phyloP scores from a whole-genome alignment of 1,139 yeast species.

The Oligophagozyma castellii region DNA sequence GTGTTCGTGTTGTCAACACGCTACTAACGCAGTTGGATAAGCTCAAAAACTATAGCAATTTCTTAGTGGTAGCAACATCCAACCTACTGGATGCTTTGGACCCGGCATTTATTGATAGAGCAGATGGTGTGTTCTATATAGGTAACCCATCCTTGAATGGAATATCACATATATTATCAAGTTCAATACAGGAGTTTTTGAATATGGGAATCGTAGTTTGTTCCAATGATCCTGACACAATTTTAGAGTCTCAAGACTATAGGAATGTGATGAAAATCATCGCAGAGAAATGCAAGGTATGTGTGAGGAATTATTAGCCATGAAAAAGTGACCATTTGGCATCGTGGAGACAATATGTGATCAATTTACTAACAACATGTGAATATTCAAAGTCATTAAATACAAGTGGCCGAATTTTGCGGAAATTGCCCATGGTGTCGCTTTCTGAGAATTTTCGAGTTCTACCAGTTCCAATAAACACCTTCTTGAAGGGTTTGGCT shows the following conservation, averaged over 20 bases:
- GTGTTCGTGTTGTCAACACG: slow-evolving; percentile 29
- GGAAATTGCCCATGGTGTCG: slow-evolving; percentile 19
- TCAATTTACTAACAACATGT: too few relatives aligned
- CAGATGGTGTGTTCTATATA: slow-evolving; percentile 24
- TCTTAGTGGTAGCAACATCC: slow-evolving; percentile 27
- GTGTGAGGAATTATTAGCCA: too few relatives aligned
- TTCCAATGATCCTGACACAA: slow-evolving; percentile 1
- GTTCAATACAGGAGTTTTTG: slow-evolving; percentile 14
- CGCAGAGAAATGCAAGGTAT: slow-evolving; percentile 17
- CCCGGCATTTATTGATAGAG: slow-evolving; percentile 28
- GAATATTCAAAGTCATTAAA: too few relatives aligned
- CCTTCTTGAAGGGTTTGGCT: slow-evolving; percentile 17
- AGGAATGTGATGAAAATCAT: slow-evolving; percentile 7
- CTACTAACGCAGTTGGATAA: slow-evolving; percentile 27
- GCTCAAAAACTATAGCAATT: slow-evolving; percentile 23
- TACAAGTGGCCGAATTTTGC: slow-evolving; percentile 20
- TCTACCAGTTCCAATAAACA: slow-evolving; percentile 15
- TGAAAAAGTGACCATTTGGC: too few relatives aligned
- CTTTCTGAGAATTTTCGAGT: slow-evolving; percentile 17
- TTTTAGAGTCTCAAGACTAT: too few relatives aligned
- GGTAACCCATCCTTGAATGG: slow-evolving; percentile 21
- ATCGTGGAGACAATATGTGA: neutral
- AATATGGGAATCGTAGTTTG: slow-evolving; percentile 7
- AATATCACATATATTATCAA: slow-evolving; percentile 16
- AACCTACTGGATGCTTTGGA: slow-evolving; percentile 25